Base-by-base conservation (phyloP, 371 early-diverging fungal genomes). In the Scutellospora calospora region DNA sequence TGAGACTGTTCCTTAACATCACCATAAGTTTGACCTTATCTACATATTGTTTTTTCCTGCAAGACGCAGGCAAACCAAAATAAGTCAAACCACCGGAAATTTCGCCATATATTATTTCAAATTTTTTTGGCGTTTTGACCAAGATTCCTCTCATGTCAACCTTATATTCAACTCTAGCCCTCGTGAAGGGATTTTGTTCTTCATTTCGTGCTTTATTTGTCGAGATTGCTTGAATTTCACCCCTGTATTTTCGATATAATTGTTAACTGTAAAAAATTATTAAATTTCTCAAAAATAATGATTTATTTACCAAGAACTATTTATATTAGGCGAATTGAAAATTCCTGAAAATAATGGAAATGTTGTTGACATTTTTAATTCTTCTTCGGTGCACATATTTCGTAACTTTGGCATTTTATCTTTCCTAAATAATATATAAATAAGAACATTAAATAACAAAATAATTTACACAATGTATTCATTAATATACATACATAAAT, bases 211-310 rank as follows among this genome's bases (percentile, higher is more conserved):
- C 76, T 45, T 76, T 62, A 27, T 41, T 76, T 1, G 76, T 76
- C n/a, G 76, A 35, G 18, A 76, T 76, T 41, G 76, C 76, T 62
- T 76, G 76, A 27, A 76, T 76, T 41, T 76, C 76, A 12, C 76
- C 76, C 76, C 54, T 76, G 8, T 14, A 60, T n/a, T 59, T 76
- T 54, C 18, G 25, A 62, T 9, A 57, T 12, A 52, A 76, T 76
- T 62, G 76, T 49, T 18, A 60, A 9, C 14, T 41, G n/a, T 22
- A 11, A 41, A 11, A 41, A 3, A 49, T 29, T 18, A 0, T n/a
- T 3, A 27, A 55, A 25, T 5, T 73, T 73, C 31, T 3, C 20
- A 31, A 54, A 73, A 73, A 55, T 54, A 35, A 3, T 18, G n/a
- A 73, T 20, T 55, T 33, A 54, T 33, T 73, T 55, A 73, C 31